These are phyloP conservation scores for Entomortierella parvispora DNA, from an alignment of 192 early-diverging fungal species.

Conservation along the genomic window DNA sequence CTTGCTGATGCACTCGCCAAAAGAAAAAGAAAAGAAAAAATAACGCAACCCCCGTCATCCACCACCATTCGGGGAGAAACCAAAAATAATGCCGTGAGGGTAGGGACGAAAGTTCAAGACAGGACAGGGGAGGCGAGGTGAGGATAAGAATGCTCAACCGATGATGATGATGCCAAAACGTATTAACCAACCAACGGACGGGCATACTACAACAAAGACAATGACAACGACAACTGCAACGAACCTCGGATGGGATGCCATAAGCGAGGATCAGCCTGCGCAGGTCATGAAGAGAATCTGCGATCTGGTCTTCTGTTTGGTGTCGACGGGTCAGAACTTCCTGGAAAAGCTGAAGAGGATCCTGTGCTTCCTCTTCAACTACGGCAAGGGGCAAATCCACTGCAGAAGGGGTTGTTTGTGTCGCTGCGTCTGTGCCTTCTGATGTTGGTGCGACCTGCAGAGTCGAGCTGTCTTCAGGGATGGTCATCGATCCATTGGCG, in stretches of 20 bases:
- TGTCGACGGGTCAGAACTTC: constrained; percentile 60
- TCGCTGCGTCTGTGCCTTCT: no score
- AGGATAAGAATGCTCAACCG: no score
- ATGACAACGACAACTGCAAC: not conserved
- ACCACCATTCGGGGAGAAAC: not conserved
- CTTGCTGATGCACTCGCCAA: no score
- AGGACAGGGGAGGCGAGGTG: no score
- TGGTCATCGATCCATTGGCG: not conserved
- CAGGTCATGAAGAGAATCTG: constrained; percentile 63
- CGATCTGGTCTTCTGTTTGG: constrained; percentile 63
- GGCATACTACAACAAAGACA: constrained; percentile 7
- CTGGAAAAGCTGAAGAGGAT: constrained; percentile 49
- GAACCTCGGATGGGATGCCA: constrained; percentile 66
- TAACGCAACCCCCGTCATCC: not conserved
- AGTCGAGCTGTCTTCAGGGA: no score
- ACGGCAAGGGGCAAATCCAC: not conserved
- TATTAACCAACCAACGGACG: no score
- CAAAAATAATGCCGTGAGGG: not conserved
- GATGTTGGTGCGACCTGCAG: no score
- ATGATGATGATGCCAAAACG: no score
- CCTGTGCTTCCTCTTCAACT: not conserved
- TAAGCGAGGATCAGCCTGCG: constrained; percentile 66
- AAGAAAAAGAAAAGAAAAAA: not conserved
- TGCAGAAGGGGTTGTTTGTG: not conserved
- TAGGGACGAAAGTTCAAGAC: no score